These are phyloP conservation scores for Nitzschia sp. DNA, from an alignment of 108 stramenopile genomes.

Conservation along the genomic window DNA sequence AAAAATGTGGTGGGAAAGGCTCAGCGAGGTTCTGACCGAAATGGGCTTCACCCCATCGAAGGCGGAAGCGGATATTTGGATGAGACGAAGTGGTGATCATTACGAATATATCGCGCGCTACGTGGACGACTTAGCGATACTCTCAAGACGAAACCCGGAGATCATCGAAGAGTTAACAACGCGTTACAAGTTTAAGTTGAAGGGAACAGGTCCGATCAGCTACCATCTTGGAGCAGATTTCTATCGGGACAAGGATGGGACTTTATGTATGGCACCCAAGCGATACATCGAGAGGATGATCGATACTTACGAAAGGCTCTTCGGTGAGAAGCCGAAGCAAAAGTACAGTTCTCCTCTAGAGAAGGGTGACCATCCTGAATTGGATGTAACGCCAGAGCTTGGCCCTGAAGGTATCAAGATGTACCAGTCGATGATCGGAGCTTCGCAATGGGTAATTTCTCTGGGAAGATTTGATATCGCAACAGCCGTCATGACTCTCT, in stretches of 20 bases:
- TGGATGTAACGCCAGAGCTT: conserved; percentile 25
- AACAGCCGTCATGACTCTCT: conserved; percentile 23
- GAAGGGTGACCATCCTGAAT: conserved; percentile 34
- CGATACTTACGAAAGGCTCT: conserved; percentile 24
- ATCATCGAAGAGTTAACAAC: conserved; percentile 16
- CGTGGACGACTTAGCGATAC: conserved; percentile 36
- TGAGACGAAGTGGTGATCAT: conserved; percentile 16
- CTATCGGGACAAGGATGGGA: too few species aligned
- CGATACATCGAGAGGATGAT: conserved; percentile 41
- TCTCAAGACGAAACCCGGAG: not conserved
- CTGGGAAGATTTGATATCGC: too few species aligned
- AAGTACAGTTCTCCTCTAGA: conserved; percentile 12
- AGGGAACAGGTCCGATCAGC: conserved; percentile 30
- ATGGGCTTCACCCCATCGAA: conserved; percentile 31
- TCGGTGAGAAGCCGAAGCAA: conserved; percentile 33
- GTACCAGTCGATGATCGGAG: conserved; percentile 36
- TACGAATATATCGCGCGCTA: conserved; percentile 37
- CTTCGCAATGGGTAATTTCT: conserved; percentile 29
- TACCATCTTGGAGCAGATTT: conserved; percentile 44
- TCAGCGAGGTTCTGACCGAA: conserved; percentile 11
- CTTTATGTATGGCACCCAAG: conserved; percentile 17
- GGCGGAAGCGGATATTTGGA: too few species aligned
- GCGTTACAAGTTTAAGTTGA: conserved; percentile 36
- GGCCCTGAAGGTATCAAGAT: conserved; percentile 7
- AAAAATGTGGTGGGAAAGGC: too few species aligned